Evolutionary conservation across 2,329 filamentous ascomycete species (phyloP), one percentile per base, ranked within the genome.

Genomic region (Chalara sp.): DNA sequence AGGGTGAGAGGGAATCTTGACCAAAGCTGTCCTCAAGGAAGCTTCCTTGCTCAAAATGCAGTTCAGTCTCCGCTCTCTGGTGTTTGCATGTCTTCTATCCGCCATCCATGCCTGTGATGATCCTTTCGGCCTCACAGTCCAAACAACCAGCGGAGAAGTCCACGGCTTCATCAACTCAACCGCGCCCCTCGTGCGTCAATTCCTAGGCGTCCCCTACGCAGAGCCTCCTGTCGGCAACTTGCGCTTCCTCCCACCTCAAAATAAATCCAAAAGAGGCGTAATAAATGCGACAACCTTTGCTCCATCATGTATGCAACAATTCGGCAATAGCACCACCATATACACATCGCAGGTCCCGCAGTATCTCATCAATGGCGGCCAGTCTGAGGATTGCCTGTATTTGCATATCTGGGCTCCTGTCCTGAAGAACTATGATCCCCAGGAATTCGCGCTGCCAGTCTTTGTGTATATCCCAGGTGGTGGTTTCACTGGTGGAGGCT

Each of bases 391-490:
- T 47, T 70, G 67, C 49, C 53, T 70, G 6, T 66, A 65, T 1
- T 49, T 70, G 11, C 68, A 67, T 42, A 59, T 70, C 6, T 69
- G 65, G 68, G 52, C 64, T 44, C 58, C 48, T 56, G 35, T 55
- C 32, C 37, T 59, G 21, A 12, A 32, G 28, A 50, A 49, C 8
- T 47, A 43, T 12, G 48, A 33, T 10, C 48, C 32, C 67, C 68
- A 50, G 55, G 21, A 21, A 21, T 21, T 21, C 21, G 21, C 2
- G 21, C 68, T 60, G 10, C 58, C 56, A 8, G 71, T 73, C 28
- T 52, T 72, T 32, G 64, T 74, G 12, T 74, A 68, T 67, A 67
- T 74, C 6, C 65, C 67, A 47, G 72, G 72, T 5, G 70, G 72
- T 10, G 67, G 64, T 2, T 70, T 70, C 45, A 44, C 47, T 30